Base-by-base conservation (phyloP, 2,329 filamentous ascomycete species). In the Xylaria sp. region DNA sequence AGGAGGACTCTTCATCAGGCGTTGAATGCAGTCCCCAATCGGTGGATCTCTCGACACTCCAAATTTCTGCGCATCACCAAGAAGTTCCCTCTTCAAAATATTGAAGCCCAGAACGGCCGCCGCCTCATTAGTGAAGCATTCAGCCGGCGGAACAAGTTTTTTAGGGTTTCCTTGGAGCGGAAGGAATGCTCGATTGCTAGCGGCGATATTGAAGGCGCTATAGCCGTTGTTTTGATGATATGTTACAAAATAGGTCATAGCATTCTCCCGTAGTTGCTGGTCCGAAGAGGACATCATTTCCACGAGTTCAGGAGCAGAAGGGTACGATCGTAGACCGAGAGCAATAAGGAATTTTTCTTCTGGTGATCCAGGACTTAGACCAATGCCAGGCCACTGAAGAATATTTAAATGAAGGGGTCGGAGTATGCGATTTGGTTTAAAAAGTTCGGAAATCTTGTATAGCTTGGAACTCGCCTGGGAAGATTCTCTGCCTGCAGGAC, bases 1-100 rank as follows among this genome's bases (percentile, higher is more conserved):
- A 0, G 96, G 95, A 36, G 94, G 94, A 2, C 86, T 87, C 33
- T 86, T 85, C 31, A 95, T 81, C 45, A 99, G 82, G 29, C 88
- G 86, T 45, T 91, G 89, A 13, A 96, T 87, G 75, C 94, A 97
- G 29, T 90, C 87, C 1, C 84, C 83, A 68, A 98, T 91, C 0
- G 90, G 88, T 0, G 96, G 96, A 77, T 99, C 90, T 60, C 86
- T 81, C n/a, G 87, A 86, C 5, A 99, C 94, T 0, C 94, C 94
- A 73, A 99, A 94, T 80, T 96, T 95, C 50, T 68, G 70, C 31
- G 94, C 92, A 81, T 98, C 93, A 11, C 86, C 81, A 67, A 92
- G 90, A n/a, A 98, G 84, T 69, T 96, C 92, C 54, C 82, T 86
- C 67, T 88, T 86, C 38, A 99, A 81, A 20, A 97, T 90, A 29